phyloP scores from a whole-genome alignment of 805 yeast genomes.

The Cephaloascus albidus region DNA sequence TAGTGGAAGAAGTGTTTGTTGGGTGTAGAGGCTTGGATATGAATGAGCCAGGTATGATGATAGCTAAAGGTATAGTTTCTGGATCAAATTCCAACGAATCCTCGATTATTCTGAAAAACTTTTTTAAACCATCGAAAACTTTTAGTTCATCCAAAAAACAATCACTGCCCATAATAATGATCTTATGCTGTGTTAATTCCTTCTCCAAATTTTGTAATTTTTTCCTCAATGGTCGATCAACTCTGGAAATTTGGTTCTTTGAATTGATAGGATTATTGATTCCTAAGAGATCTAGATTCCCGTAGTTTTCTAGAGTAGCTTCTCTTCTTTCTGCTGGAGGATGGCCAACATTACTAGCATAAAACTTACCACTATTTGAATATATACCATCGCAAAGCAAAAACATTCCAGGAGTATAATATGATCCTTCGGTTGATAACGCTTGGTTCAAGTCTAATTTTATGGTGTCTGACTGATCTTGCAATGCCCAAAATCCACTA shows the following conservation, averaged over 20 bases:
- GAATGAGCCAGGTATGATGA: slow-evolving; percentile 83
- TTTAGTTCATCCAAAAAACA: slow-evolving; percentile 52
- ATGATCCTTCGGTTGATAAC: slow-evolving; percentile 53
- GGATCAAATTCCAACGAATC: slow-evolving; percentile 29
- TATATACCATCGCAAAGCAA: slow-evolving; percentile 82
- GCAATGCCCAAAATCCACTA: slow-evolving; percentile 65
- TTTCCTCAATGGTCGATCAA: slow-evolving; percentile 50
- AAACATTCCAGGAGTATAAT: slow-evolving; percentile 66
- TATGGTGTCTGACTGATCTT: slow-evolving; percentile 73
- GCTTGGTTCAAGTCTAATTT: slow-evolving; percentile 58
- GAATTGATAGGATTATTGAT: slow-evolving; percentile 13
- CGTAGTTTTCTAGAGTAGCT: slow-evolving; percentile 58
- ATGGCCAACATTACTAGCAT: slow-evolving; percentile 69
- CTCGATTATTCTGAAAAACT: slow-evolving; percentile 48
- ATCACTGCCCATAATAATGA: slow-evolving; percentile 71
- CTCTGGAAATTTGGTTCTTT: slow-evolving; percentile 29
- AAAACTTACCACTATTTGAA: slow-evolving; percentile 59
- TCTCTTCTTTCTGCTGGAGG: slow-evolving; percentile 83
- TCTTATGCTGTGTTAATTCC: slow-evolving; percentile 42
- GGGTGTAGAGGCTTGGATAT: slow-evolving; percentile 54
- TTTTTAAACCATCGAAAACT: slow-evolving; percentile 55
- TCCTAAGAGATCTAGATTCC: slow-evolving; percentile 63
- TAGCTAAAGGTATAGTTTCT: slow-evolving; percentile 43
- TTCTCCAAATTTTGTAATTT: slow-evolving; percentile 50
- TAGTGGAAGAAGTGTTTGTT: slow-evolving; percentile 36